phyloP scores from a whole-genome alignment of 1,139 yeast species.

The Scheffersomyces lignicola region DNA sequence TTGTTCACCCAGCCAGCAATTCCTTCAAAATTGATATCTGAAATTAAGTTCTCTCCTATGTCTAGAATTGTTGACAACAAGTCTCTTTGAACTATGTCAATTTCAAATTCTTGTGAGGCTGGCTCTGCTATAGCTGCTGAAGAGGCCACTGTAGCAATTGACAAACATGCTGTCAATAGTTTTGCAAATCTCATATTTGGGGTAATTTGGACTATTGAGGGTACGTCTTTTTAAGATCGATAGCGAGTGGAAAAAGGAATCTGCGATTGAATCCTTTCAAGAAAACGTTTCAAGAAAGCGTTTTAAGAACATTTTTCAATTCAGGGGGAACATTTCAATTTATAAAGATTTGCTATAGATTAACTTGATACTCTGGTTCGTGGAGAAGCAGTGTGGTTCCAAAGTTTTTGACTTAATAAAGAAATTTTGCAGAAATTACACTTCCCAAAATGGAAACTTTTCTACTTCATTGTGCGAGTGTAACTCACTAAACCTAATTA shows the following conservation, averaged over 20 bases:
- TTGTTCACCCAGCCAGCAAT: slow-evolving; percentile 34
- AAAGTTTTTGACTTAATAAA: not conserved
- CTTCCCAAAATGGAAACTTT: slow-evolving; percentile 7
- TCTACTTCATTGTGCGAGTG: too few relatives aligned
- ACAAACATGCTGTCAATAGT: slow-evolving; percentile 18
- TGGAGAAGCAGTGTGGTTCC: not conserved
- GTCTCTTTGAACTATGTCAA: slow-evolving; percentile 25
- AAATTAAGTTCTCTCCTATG: slow-evolving; percentile 15
- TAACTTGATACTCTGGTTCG: not conserved
- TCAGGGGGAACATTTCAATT: not conserved
- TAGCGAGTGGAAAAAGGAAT: slow-evolving; percentile 1
- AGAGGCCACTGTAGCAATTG: slow-evolving; percentile 11
- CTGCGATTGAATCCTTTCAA: too few relatives aligned
- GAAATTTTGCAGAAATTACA: slow-evolving; percentile 7
- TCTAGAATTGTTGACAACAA: slow-evolving; percentile 8
- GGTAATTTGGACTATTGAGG: too few relatives aligned
- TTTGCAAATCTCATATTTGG: slow-evolving; percentile 19
- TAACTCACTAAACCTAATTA: too few relatives aligned
- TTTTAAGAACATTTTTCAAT: too few relatives aligned
- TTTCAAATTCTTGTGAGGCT: slow-evolving; percentile 10
- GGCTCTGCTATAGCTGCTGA: not conserved
- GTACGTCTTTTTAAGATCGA: too few relatives aligned
- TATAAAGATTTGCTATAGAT: not conserved
- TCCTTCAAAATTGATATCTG: slow-evolving; percentile 25
- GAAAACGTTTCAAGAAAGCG: too few relatives aligned